A percentile compares a stretch with the other conserved stretches of the same genome.
Evolutionary conservation across 306 rosid genomes (phyloP).

Genomic region (Trichosanthes cucumerina): DNA sequence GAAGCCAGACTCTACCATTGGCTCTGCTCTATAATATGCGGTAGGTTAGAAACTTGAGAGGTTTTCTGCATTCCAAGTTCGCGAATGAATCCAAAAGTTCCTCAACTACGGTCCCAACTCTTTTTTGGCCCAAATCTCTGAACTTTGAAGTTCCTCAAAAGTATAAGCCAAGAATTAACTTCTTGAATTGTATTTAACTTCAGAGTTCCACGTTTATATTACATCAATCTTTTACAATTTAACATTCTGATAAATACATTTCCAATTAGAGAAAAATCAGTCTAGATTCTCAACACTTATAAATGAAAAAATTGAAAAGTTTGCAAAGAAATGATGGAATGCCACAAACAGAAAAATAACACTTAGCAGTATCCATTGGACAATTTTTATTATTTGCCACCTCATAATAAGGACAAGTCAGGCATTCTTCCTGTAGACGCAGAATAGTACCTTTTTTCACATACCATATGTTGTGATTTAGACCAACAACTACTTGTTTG

Average conservation of each 20-base stretch:
- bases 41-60: neutral
- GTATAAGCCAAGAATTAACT: neutral
- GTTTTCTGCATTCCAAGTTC: neutral
- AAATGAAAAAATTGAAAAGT: neutral
- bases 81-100: neutral
- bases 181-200: neutral
- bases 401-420: neutral
- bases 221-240: neutral
- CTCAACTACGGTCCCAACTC: neutral
- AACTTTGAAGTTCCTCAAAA: neutral
- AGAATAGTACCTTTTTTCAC: neutral
- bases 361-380: neutral
- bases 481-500: neutral
- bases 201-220: neutral
- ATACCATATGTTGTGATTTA: neutral
- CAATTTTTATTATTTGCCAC: neutral
- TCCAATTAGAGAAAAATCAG: neutral
- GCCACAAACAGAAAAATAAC: neutral
- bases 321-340: neutral
- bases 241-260: neutral
- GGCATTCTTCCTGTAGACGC: neutral
- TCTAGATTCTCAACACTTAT: neutral
- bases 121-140: neutral
- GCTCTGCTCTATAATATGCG: neutral
- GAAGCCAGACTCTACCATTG: neutral